Evolutionary conservation across 73 alveolate genomes (phyloP).

Genomic region (Effrenium voratum): DNA sequence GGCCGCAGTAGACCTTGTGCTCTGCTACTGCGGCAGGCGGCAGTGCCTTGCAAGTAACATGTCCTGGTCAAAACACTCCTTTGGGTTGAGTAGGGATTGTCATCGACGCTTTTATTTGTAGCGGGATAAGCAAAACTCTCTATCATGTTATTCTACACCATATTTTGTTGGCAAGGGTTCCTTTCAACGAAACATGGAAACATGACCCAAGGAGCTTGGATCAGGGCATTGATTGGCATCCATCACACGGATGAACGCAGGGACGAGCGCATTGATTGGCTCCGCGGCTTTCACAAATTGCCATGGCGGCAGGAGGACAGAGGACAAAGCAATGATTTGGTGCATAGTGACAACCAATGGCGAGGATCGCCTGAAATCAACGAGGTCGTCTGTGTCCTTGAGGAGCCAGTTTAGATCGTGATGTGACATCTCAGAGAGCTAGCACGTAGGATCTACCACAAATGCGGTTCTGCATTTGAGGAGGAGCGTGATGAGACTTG

Average conservation of each 20-base stretch:
- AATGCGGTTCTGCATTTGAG: background rate
- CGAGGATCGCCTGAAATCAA: conserved; percentile 2
- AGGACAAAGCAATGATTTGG: background rate
- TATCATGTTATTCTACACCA: no score
- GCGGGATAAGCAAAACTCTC: background rate
- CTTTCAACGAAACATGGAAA: background rate
- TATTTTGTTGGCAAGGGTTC: background rate
- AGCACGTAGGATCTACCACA: conserved; percentile 58
- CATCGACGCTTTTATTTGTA: background rate
- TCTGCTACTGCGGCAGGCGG: conserved; percentile 74
- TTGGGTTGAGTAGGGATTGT: background rate
- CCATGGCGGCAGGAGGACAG: conserved; percentile 81
- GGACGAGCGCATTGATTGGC: conserved; percentile 91
- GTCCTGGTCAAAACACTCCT: background rate
- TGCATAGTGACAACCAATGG: background rate
- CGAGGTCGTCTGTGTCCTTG: conserved; percentile 8
- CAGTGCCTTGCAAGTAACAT: background rate
- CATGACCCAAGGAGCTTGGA: background rate
- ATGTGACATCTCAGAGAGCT: background rate
- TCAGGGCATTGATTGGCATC: background rate
- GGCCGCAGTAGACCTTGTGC: conserved; percentile 52
- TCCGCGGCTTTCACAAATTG: conserved; percentile 63
- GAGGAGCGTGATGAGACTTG: conserved; percentile 36
- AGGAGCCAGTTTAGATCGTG: background rate
- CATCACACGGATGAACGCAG: background rate